Evolutionary conservation across 2,329 filamentous ascomycete genomes (phyloP).

Genomic region (Clonostachys rhizophaga): DNA sequence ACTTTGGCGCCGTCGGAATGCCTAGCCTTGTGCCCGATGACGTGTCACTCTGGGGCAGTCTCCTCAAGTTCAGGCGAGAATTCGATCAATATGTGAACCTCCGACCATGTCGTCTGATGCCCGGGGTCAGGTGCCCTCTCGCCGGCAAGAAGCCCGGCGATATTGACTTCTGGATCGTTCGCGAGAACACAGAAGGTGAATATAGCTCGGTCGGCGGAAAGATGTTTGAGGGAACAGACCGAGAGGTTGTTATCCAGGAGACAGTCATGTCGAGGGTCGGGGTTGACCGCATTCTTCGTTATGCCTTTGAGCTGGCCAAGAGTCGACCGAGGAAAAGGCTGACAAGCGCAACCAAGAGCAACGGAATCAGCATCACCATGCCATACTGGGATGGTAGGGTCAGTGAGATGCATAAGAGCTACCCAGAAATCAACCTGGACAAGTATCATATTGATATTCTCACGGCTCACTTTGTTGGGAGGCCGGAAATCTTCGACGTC

Average conservation of each 20-base stretch:
- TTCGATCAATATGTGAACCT: conserved; percentile 68
- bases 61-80: conserved; percentile 62
- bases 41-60: conserved; percentile 62
- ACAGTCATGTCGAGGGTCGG: conserved; percentile 58
- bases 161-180: conserved; percentile 62
- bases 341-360: conserved; percentile 63
- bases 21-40: conserved; percentile 55
- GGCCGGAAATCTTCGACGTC: conserved; percentile 55
- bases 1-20: conserved; percentile 63
- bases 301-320: conserved; percentile 59
- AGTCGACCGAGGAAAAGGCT: conserved; percentile 53
- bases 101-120: conserved; percentile 57
- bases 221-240: conserved; percentile 52
- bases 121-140: conserved; percentile 54
- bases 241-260: conserved; percentile 59
- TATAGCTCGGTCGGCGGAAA: conserved; percentile 62
- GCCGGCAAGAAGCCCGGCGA: conserved; percentile 47
- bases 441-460: conserved; percentile 66
- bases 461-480: conserved; percentile 58
- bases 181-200: conserved; percentile 65
- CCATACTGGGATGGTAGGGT: conserved; percentile 64
- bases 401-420: conserved; percentile 45
- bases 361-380: conserved; percentile 64
- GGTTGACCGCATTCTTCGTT: conserved; percentile 56
- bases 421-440: conserved; percentile 53